These are phyloP conservation scores for Podila epicladia DNA, from an alignment of 192 early-diverging fungal species.

Conservation along the genomic window DNA sequence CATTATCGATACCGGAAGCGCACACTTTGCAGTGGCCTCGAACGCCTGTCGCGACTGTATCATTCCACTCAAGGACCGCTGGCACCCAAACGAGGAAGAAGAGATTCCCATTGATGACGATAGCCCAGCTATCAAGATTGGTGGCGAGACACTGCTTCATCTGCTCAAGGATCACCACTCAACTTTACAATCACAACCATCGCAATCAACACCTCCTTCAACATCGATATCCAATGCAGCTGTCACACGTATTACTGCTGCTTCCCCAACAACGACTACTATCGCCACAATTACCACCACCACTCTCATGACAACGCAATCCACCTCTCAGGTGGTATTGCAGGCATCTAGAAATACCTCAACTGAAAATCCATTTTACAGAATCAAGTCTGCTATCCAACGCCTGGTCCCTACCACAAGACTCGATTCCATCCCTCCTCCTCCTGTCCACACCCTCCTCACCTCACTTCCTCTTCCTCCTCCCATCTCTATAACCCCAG, in stretches of 20 bases:
- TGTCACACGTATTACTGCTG: neutral
- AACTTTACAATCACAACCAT: too few relatives aligned
- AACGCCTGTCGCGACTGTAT: conserved; percentile 27
- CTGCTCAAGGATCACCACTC: conserved; percentile 1
- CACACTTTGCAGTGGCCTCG: conserved; percentile 41
- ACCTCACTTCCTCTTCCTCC: neutral
- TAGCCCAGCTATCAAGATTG: neutral
- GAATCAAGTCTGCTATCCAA: neutral
- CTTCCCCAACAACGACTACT: neutral
- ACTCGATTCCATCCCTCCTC: too few relatives aligned
- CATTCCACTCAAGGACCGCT: conserved; percentile 20
- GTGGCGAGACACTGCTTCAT: neutral
- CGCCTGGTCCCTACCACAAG: neutral
- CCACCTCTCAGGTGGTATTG: neutral
- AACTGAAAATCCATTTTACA: neutral
- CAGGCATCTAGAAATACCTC: neutral
- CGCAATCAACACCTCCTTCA: neutral
- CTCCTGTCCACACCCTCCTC: too few relatives aligned
- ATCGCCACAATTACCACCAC: neutral
- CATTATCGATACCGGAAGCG: conserved; percentile 46
- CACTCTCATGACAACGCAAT: neutral
- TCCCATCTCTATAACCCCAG: neutral
- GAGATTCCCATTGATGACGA: conserved; percentile 34
- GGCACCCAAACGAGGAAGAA: conserved; percentile 25
- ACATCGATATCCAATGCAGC: neutral